These are phyloP conservation scores for Tylopilus microsporus DNA, from an alignment of 1,284 basidiomycete species.

Conservation along the genomic window DNA sequence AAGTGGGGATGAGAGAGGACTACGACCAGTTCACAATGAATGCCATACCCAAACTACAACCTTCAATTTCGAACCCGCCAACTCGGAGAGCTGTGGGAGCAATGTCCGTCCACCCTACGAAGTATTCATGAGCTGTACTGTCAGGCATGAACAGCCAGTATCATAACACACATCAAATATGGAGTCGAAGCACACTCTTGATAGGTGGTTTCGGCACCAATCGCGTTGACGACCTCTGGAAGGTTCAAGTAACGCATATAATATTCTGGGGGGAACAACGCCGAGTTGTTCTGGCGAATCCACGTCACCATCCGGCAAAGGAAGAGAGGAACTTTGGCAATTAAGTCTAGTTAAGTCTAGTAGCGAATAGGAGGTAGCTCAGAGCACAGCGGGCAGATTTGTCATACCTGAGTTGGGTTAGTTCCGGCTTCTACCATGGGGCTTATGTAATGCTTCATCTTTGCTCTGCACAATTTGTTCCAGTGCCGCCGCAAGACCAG, in stretches of 20 bases:
- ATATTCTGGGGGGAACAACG: slow-evolving; percentile 53
- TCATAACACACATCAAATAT: slow-evolving; percentile 32
- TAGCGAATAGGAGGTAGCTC: too few relatives aligned
- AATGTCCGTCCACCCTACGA: slow-evolving; percentile 50
- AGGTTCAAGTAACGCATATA: slow-evolving; percentile 42
- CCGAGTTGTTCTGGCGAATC: slow-evolving; percentile 44
- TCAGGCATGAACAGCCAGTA: background rate
- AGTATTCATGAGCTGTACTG: slow-evolving; percentile 2
- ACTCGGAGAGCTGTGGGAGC: slow-evolving; percentile 47
- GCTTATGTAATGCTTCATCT: too few relatives aligned
- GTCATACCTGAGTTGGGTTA: too few relatives aligned
- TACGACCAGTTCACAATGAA: background rate
- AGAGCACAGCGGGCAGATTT: too few relatives aligned
- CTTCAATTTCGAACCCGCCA: slow-evolving; percentile 53
- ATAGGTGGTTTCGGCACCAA: slow-evolving; percentile 51
- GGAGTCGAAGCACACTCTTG: too few relatives aligned
- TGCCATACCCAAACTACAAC: slow-evolving; percentile 55
- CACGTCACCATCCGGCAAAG: too few relatives aligned
- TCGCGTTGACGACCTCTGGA: slow-evolving; percentile 35
- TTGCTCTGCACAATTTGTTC: too few relatives aligned
- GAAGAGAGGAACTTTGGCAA: too few relatives aligned
- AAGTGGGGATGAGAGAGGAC: background rate
- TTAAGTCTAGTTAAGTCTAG: too few relatives aligned
- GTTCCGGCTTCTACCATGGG: too few relatives aligned
- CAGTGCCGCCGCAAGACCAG: too few relatives aligned